Percentiles rank a stretch among this genome's conserved stretches.
These are phyloP conservation scores for Coemansia biformis DNA, from an alignment of 192 early-diverging fungal species.

Conservation along the genomic window DNA sequence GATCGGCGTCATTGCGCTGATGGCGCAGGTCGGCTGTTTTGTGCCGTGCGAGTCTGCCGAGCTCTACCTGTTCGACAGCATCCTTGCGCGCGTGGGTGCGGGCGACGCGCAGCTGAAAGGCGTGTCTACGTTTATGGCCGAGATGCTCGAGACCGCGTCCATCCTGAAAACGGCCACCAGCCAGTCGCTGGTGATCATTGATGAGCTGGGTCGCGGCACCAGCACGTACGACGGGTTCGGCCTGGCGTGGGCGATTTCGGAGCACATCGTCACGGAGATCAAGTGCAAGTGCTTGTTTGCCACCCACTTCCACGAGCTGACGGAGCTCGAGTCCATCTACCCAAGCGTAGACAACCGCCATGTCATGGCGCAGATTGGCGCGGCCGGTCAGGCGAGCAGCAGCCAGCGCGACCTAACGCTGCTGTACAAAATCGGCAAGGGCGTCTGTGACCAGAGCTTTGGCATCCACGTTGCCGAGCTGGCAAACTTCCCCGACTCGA, in stretches of 20 bases:
- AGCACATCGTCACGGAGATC: slow-evolving; percentile 57
- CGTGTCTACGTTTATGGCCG: slow-evolving; percentile 95
- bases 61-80: slow-evolving; percentile 76
- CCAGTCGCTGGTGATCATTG: slow-evolving; percentile 88
- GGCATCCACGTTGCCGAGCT: slow-evolving; percentile 97
- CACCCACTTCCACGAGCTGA: slow-evolving; percentile 98
- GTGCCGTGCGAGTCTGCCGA: slow-evolving; percentile 79
- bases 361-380: slow-evolving; percentile 64
- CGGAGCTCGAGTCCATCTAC: slow-evolving; percentile 66
- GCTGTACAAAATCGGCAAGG: slow-evolving; percentile 76
- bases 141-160: slow-evolving; percentile 88
- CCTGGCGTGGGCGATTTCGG: slow-evolving; percentile 94
- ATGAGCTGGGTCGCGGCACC: slow-evolving; percentile 95
- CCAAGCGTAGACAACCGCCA: slow-evolving; percentile 80
- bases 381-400: slow-evolving; percentile 13
- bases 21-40: slow-evolving; percentile 94
- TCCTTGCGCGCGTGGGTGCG: slow-evolving; percentile 89
- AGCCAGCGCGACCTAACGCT: slow-evolving; percentile 68
- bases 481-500: slow-evolving; percentile 80
- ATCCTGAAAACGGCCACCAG: slow-evolving; percentile 82
- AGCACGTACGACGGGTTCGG: slow-evolving; percentile 98
- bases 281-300: slow-evolving; percentile 86
- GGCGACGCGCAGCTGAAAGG: slow-evolving; percentile 90
- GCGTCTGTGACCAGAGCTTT: slow-evolving; percentile 94
- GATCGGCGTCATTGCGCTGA: slow-evolving; percentile 86